Conservation (phyloP, 805 yeast genomes). For the Starmera quercuum region DNA sequence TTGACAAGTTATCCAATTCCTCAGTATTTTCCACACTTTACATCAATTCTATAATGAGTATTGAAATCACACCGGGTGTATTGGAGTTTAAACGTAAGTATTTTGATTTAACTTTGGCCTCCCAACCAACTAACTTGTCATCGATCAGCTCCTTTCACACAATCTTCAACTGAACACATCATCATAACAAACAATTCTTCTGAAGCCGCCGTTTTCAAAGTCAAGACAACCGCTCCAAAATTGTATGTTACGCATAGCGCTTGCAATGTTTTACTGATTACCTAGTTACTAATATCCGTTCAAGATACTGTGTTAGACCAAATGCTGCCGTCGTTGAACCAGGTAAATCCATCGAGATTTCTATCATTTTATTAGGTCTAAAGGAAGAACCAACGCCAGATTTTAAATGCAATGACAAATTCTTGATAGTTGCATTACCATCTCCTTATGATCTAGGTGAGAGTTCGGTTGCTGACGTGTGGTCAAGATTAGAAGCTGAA, state of each 20-base stretch:
- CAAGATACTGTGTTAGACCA: constrained; percentile 81
- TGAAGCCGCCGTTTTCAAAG: constrained; percentile 77
- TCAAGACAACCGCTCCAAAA: constrained; percentile 96
- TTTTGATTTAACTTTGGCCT: neutral
- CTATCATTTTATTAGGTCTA: constrained; percentile 81
- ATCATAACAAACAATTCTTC: constrained; percentile 50
- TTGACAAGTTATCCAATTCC: no score
- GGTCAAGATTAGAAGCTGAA: constrained; percentile 66
- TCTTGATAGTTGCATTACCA: constrained; percentile 81
- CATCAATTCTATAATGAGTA: constrained; percentile 17
- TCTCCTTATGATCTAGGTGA: constrained; percentile 52
- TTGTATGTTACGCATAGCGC: constrained; percentile 29
- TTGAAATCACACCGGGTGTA: constrained; percentile 67
- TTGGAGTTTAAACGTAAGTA: constrained; percentile 76
- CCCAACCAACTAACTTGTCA: constrained; percentile 1
- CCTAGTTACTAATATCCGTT: no score
- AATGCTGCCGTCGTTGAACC: constrained; percentile 79
- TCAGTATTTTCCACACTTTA: neutral
- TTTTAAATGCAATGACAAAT: constrained; percentile 84
- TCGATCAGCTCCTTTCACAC: constrained; percentile 61
- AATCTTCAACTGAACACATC: constrained; percentile 54
- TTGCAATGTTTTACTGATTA: neutral
- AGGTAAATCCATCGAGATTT: constrained; percentile 62
- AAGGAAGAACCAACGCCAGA: constrained; percentile 66
- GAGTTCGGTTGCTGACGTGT: constrained; percentile 54